Evolutionary conservation across 2,329 filamentous ascomycete genomes (phyloP), one percentile per base, ranked within the genome.

Genomic region (Lecanoromycetidae sp.): DNA sequence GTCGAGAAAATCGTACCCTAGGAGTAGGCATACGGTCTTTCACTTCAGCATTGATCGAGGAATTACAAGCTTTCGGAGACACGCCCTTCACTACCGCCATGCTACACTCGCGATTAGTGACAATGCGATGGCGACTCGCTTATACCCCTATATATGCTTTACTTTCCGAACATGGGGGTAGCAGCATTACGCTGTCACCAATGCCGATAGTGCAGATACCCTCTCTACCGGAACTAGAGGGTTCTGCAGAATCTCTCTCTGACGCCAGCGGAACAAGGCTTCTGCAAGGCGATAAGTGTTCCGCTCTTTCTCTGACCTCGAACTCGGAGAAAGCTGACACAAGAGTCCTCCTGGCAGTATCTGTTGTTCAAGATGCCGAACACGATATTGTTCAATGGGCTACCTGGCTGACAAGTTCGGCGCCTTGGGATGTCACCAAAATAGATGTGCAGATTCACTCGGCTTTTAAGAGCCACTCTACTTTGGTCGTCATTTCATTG

Each of bases 381-480:
- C 37, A 37, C 27, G 32, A 36, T 9, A 22, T 36, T 4, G 13
- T 20, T 9, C 10, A 43, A n/a, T 50, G 48, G 48, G 37, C 29
- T 2, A 22, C 37, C 23, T 50, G 48, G 48, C 44, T 50, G 4
- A 36, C 32, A 19, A 41, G 9, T 8, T n/a, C 23, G n/a, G 29
- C 30, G 2, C 48, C 48, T 6, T 17, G 13, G 26, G 43, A 43
- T 13, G 19, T 50, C 29, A 33, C 33, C 3, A 39, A 35, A 17
- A 23, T 50, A 1, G 43, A 37, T 8, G 50, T 50, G 4, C 39
- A 38, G 27, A 17, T 47, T 6, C 37, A 52, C 10, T 25, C 35
- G 20, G 26, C 44, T 9, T 52, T 42, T 26, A 26, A 38, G 4
- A 48, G 47, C 25, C 25, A 52, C 19, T 52, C 50, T 10, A 48